Base-by-base conservation (phyloP, 2,329 filamentous ascomycete genomes). In the Alternaria infectoria region DNA sequence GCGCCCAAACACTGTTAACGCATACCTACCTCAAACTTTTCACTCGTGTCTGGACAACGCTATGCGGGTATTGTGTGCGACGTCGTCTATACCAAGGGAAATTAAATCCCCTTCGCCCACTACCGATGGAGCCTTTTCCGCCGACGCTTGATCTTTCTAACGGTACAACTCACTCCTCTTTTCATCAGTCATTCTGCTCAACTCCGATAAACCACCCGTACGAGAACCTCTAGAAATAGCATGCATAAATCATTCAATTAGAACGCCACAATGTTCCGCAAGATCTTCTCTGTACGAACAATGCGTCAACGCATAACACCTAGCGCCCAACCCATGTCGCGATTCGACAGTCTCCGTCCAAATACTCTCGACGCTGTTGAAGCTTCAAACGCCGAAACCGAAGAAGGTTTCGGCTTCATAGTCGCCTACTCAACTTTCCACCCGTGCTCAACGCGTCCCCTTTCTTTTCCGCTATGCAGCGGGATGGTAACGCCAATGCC, bases 381-480 rank as follows among this genome's bases (percentile, higher is more conserved):
- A 15, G 32, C 32, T 36, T 36, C 32, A 36, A 25, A 54, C 10
- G 32, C 43, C 11, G 26, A 47, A n/a, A n/a, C 25, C 43, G 52
- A 40, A 15, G 9, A 46, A 4, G 25, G 54, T 19, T 32, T 36
- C 12, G 12, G 49, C 19, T 36, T 13, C 17, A 52, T 36, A 28
- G 32, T 15, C 19, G 32, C 28, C 6, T 52, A 52, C 13, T 36
- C 28, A 23, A 11, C 28, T 15, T 51, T 52, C 13, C 49, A 71
- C 15, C 67, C 67, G 3, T 45, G 59, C 11, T 57, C 51, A 9
- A 61, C 9, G 11, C 49, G 49, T 52, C 49, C 36, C 11, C 62
- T 32, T 7, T 44, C 55, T 2, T 45, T 68, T 10, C 30, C 51
- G 15, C 52, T 61, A 25, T 30, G 50, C 5, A 61, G 58, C 23